Conservation (phyloP, 345 rosid genomes). For the Salix dunnii region DNA sequence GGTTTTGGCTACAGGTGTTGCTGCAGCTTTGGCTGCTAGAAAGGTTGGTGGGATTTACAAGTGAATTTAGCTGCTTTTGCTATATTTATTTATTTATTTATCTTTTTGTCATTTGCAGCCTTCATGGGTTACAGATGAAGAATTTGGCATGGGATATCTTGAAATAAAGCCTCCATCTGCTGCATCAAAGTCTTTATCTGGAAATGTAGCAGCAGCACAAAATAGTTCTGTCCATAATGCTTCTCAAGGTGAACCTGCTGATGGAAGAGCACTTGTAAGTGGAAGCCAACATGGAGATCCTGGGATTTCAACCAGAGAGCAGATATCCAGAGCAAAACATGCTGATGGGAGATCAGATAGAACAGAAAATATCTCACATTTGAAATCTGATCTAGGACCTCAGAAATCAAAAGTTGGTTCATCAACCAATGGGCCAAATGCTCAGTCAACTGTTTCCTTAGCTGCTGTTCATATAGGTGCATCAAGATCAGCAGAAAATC, state of each 20-base stretch:
- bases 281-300: slow-evolving; percentile 53
- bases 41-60: slow-evolving; percentile 52
- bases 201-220: slow-evolving; percentile 37
- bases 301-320: slow-evolving; percentile 61
- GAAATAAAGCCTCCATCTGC: slow-evolving; percentile 72
- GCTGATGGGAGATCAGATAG: slow-evolving; percentile 67
- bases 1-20: slow-evolving; percentile 97
- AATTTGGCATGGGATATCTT: slow-evolving; percentile 97
- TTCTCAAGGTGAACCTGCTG: slow-evolving; percentile 54
- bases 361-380: slow-evolving; percentile 38
- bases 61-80: neutral
- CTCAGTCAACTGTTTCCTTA: slow-evolving; percentile 35
- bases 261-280: slow-evolving; percentile 38
- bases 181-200: slow-evolving; percentile 50
- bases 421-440: slow-evolving; percentile 47
- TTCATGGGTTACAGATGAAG: slow-evolving; percentile 98
- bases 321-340: slow-evolving; percentile 51
- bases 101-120: slow-evolving; percentile 51
- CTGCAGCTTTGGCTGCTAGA: slow-evolving; percentile 95
- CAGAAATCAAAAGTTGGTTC: slow-evolving; percentile 53
- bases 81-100: neutral
- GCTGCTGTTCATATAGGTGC: slow-evolving; percentile 38
- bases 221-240: slow-evolving; percentile 47
- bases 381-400: slow-evolving; percentile 64
- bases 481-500: slow-evolving; percentile 42